Percentiles rank a stretch among this genome's conserved stretches.
Conservation (phyloP, 805 yeast genomes). For the Starmerella geochares region DNA sequence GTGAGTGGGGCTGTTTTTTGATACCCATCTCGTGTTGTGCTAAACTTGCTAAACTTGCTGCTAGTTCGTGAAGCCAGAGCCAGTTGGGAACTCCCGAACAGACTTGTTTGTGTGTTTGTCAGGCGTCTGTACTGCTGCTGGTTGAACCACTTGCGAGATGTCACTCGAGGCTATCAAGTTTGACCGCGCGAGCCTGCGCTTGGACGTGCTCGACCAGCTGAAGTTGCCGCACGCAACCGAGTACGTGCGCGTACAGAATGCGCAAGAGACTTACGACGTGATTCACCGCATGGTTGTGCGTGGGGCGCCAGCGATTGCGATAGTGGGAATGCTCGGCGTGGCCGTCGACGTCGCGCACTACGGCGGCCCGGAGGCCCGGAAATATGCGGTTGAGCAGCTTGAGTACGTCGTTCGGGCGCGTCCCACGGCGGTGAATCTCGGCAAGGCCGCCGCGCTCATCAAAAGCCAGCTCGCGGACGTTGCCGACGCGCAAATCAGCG, state of each 20-base stretch:
- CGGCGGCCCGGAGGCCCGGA: conserved; percentile 25
- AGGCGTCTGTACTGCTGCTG: too few species aligned
- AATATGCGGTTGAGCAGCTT: conserved; percentile 37
- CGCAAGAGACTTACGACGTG: conserved; percentile 72
- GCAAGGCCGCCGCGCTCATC: conserved; percentile 58
- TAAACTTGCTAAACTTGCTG: too few species aligned
- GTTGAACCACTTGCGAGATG: conserved; percentile 1
- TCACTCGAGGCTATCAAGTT: conserved; percentile 16
- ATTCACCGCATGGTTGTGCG: conserved; percentile 87
- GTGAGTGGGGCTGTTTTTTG: too few species aligned
- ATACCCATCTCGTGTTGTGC: too few species aligned
- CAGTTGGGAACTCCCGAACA: too few species aligned
- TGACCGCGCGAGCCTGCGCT: conserved; percentile 30
- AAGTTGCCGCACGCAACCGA: conserved; percentile 67
- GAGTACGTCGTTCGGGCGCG: conserved; percentile 64
- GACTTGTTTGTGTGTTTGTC: too few species aligned
- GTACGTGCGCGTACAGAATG: conserved; percentile 51
- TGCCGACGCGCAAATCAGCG: conserved; percentile 27
- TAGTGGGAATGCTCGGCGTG: conserved; percentile 78
- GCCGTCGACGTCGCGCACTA: conserved; percentile 52
- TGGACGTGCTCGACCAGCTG: conserved; percentile 70
- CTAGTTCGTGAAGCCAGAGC: too few species aligned
- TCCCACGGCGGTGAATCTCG: conserved; percentile 90
- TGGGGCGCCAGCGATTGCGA: conserved; percentile 98
- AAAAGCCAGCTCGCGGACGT: conserved; percentile 29